Evolutionary conservation across 2,329 filamentous ascomycete species (phyloP), one percentile per base, ranked within the genome.

Genomic region (Alternaria sp.): DNA sequence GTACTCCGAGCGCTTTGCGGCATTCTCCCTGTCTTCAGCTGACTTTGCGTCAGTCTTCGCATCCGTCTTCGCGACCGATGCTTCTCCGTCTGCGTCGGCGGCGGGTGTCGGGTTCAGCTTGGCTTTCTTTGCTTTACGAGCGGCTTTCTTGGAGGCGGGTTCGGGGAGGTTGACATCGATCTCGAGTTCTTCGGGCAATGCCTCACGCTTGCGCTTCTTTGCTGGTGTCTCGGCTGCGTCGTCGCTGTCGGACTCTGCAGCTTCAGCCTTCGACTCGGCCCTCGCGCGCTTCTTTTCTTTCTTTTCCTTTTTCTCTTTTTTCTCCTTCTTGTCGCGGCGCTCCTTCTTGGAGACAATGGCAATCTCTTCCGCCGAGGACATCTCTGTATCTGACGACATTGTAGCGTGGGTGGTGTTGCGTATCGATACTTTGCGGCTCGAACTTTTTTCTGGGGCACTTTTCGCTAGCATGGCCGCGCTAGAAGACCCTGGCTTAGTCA

Each of bases 101-200:
- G 70, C 58, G 8, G 75, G 58, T 19, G 69, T 66, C 40, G 77
- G 74, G 17, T 73, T 71, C 17, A 85, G 76, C 77, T 91, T 92
- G 69, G 88, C 88, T 83, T 97, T 97, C 81, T 97, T 98, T 62
- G 96, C 88, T 65, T 90, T 90, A 77, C 96, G 93, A 71, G 93
- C 88, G 65, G 93, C 93, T 78, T 96, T 96, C 81, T 98, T 99
- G 32, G 96, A 98, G 1, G 93, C 93, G 19, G 96, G 96, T 77
- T 98, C 94, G 25, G 96, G 96, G n/a, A 92, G 89, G 67, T 84
- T 86, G 66, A 99, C 83, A 79, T 99, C 93, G 77, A 99, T 93
- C 80, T 97, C 93, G 74, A 99, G 91, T 51, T 90, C 87, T 30
- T 82, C 80, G 58, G 85, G 74, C 1, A 90, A 70, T 86, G 85